Conservation (phyloP, 371 early-diverging fungal genomes). For the Mucor ambiguus region DNA sequence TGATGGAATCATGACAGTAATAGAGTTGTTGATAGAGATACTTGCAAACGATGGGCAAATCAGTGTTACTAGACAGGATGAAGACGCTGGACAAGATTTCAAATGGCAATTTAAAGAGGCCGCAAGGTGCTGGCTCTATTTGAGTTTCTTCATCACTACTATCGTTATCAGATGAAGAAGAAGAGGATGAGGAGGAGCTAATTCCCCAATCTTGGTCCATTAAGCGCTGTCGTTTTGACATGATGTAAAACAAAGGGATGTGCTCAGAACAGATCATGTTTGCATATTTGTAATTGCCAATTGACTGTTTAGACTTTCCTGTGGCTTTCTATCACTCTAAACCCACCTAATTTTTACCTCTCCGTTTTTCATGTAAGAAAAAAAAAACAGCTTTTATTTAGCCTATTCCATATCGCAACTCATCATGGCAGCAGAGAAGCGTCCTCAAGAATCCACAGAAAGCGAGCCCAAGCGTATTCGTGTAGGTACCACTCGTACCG, state of each 20-base stretch:
- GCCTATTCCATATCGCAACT: not conserved
- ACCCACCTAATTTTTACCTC: not conserved
- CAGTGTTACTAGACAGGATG: conserved; percentile 38
- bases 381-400: not conserved
- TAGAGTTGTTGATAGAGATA: conserved; percentile 30
- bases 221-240: conserved; percentile 25
- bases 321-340: not conserved
- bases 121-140: conserved; percentile 10
- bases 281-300: not conserved
- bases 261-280: not conserved
- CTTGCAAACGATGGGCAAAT: conserved; percentile 32
- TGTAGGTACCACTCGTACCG: conserved; percentile 44
- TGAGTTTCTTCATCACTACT: conserved; percentile 10
- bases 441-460: conserved; percentile 17
- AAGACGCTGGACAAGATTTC: conserved; percentile 47
- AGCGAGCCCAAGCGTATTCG: conserved; percentile 48
- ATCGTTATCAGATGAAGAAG: conserved; percentile 11
- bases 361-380: not conserved
- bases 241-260: not conserved
- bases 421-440: conserved; percentile 26
- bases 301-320: not conserved
- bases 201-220: conserved; percentile 24
- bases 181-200: conserved; percentile 9
- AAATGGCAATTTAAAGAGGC: conserved; percentile 31
- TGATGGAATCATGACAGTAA: conserved; percentile 26